Base-by-base conservation (phyloP, 2,329 filamentous ascomycete genomes). In the Blumeria hordei region DNA sequence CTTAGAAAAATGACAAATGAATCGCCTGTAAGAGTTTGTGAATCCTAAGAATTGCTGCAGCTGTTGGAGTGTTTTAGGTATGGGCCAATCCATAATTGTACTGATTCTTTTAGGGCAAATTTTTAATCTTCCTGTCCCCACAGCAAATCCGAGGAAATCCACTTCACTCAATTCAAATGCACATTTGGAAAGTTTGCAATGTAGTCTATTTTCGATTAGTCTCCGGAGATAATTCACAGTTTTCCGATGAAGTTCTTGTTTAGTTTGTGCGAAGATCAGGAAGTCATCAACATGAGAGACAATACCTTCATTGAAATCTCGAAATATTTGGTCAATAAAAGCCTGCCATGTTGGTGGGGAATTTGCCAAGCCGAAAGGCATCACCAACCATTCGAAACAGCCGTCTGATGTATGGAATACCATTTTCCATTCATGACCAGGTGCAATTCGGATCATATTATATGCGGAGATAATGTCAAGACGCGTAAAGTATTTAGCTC, bases 111-210 rank as follows among this genome's bases (percentile, higher is more conserved):
- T 39, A 18, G 16, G 50, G 16, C n/a, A 28, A 39, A 36, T 37
- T 39, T 28, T 53, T 39, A 53, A 36, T n/a, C 50, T n/a, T 28
- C 21, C 34, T 18, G 37, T 2, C 21, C 14, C 14, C 41, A 53
- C 41, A 16, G 39, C 18, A 53, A 53, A 53, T 28, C 34, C 50
- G 21, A 53, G 41, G 32, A 39, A 39, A 28, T 39, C 35, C 12
- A 53, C 50, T 41, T 53, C 50, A 28, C 37, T 35, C 3, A 37
- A 14, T 35, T 52, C 49, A 37, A 52, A 52, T 21, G 34, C 32
- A 18, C 49, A 52, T 52, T 52, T 52, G n/a, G 33, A 37, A 35
- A 52, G 49, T 52, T 52, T 52, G 5, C 49, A 52, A 52, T 52
- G 36, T 11, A 36, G 33, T 34, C 37, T 52, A 32, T 52, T 52